Conservation (phyloP, 352 stramenopile species). For the Phytophthora tubulina region DNA sequence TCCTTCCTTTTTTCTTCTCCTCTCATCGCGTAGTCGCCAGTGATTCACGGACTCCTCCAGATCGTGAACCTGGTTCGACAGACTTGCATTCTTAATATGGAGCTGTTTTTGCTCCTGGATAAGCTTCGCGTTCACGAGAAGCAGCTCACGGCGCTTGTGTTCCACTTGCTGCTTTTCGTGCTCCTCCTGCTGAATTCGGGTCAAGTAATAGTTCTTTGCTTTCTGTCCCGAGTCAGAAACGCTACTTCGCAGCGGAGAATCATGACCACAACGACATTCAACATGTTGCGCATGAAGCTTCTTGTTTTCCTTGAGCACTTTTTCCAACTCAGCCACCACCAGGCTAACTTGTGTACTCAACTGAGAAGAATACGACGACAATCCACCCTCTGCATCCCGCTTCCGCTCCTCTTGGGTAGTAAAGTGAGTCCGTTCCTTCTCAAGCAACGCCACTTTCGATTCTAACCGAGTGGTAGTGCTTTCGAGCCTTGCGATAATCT, state of each 20-base stretch:
- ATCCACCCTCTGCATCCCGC: slow-evolving; percentile 40
- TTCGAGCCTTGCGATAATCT: slow-evolving; percentile 41
- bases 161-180: slow-evolving; percentile 50
- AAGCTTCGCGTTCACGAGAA: slow-evolving; percentile 74
- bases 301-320: slow-evolving; percentile 55
- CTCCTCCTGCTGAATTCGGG: slow-evolving; percentile 65
- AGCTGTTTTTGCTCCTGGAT: slow-evolving; percentile 73
- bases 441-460: slow-evolving; percentile 56
- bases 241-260: neutral
- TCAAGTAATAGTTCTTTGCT: slow-evolving; percentile 51
- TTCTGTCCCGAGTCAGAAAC: slow-evolving; percentile 24
- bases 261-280: slow-evolving; percentile 30
- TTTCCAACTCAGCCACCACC: slow-evolving; percentile 56
- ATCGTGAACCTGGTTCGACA: slow-evolving; percentile 42
- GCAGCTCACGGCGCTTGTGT: slow-evolving; percentile 68
- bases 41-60: slow-evolving; percentile 66
- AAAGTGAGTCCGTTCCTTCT: slow-evolving; percentile 59
- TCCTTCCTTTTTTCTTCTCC: slow-evolving; percentile 49
- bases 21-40: slow-evolving; percentile 60
- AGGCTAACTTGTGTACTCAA: slow-evolving; percentile 55
- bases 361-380: slow-evolving; percentile 45
- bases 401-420: slow-evolving; percentile 47
- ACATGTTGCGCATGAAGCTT: slow-evolving; percentile 36
- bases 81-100: slow-evolving; percentile 44
- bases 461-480: slow-evolving; percentile 48